Percentiles rank a stretch among this genome's conserved stretches.
phyloP scores from a whole-genome alignment of 1,284 basidiomycete species.

The Fomitopsis schrenkii region DNA sequence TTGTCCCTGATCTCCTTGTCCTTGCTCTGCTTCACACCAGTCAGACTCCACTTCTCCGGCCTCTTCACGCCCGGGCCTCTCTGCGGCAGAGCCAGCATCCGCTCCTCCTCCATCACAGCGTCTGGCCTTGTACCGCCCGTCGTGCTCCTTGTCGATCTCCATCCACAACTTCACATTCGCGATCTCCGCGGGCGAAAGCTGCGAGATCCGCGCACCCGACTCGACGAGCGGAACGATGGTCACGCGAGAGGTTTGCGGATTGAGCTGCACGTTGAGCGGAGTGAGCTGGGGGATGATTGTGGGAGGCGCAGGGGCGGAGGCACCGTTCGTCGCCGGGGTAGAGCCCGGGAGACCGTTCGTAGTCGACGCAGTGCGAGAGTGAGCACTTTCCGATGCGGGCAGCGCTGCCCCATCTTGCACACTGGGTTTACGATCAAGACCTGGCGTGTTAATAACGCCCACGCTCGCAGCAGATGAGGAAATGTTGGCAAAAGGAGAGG shows the following conservation, averaged over 20 bases:
- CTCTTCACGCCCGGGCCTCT: constrained; percentile 7
- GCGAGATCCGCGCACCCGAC: constrained; percentile 49
- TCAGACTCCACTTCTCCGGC: constrained; percentile 46
- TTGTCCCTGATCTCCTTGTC: constrained; percentile 37
- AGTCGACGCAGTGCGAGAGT: not conserved
- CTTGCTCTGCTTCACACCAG: constrained; percentile 30
- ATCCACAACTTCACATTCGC: constrained; percentile 48
- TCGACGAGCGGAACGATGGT: constrained; percentile 58
- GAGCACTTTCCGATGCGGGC: not conserved
- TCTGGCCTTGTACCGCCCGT: constrained; percentile 37
- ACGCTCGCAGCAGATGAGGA: constrained; percentile 5
- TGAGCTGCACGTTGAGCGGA: constrained; percentile 36
- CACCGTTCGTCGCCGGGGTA: not conserved
- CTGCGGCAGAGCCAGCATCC: not conserved
- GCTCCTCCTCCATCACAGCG: constrained; percentile 26
- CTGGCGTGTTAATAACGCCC: not conserved
- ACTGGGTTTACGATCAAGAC: not conserved
- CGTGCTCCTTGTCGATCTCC: constrained; percentile 46
- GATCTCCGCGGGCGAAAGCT: constrained; percentile 46
- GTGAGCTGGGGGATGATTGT: constrained; percentile 23
- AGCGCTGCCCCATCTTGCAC: not conserved
- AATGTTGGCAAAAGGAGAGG: constrained; percentile 14
- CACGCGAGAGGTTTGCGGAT: constrained; percentile 61
- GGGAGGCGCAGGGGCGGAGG: constrained; percentile 7
- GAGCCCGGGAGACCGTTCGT: not conserved